Evolutionary conservation across 176 grass and related monocot species (phyloP), one percentile per base, ranked within the genome.

Genomic region (Oryza glaberrima): DNA sequence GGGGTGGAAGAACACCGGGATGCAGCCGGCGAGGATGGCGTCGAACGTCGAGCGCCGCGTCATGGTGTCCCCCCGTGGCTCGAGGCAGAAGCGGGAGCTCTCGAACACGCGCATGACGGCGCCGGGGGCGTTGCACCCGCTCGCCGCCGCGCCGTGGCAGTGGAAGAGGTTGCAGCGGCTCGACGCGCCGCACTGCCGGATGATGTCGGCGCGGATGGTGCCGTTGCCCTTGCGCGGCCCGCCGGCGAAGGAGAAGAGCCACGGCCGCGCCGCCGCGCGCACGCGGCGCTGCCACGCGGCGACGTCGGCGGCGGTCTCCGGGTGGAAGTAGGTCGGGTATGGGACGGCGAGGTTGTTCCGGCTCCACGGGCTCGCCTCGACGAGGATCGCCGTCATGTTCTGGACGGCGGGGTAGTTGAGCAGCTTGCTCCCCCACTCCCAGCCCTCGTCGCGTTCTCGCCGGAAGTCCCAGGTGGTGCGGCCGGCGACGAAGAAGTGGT

Each of bases 1-100:
- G 0, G 86, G 77, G 86, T 87, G 77, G 69, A 96, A 96, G 86
- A 93, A 96, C 58, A 96, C 94, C 15, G 94, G 94, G 77, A 96
- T 85, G 88, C 94, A 96, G 13, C 94, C 94, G 15, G 91, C 91
- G 0, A 94, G 74, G 68, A 92, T 87, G 20, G 94, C 51, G 77
- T 95, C 94, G 66, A 95, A 95, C 25, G 88, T 74, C 1, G 94
- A 95, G 71, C 83, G 84, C 66, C 94, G 91, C 26, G 94, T 95
- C 35, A 78, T 72, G 36, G 93, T 83, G 75, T 95, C 93, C 17
- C 93, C 93, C 45, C 88, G 88, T 43, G 93, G 93, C 52, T 95
- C 81, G n/a, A 92, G 78, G 78, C 94, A 95, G 82, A 95, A 95
- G 16, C 26, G 23, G 1, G 90, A 92, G 51, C 63, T 81, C 71